Evolutionary conservation across 1,139 yeast species (phyloP), one percentile per base, ranked within the genome.

Genomic region (Hansenula sp.): DNA sequence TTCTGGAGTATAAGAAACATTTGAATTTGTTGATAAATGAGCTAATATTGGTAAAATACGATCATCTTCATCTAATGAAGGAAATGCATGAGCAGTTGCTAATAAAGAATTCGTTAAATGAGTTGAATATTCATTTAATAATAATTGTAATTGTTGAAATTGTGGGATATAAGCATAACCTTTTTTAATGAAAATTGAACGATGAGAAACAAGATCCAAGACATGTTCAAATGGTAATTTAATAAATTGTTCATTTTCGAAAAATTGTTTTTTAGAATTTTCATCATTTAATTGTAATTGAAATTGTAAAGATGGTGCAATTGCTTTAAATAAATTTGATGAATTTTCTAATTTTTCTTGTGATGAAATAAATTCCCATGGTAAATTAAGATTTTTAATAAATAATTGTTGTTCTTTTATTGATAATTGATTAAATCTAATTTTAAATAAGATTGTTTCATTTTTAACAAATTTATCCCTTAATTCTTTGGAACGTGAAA

Each of bases 61-160:
- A 58, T 89, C 95, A 57, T 90, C 97, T 64, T 92, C 97, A 55
- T 89, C 96, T 41, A 92, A 67, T 17, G 94, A 71, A 3, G 97
- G 95, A 40, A 90, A 66, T 20, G 85, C 75, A 52, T 84, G 85
- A 53, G 88, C 83, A 0, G 97, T 87, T 43, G 71, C 67, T 19
- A 80, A 63, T 45, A 92, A 68, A 29, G 79, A 77, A 10, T 65
- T 60, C 5, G 62, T 60, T 38, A 94, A 69, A 40, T 67, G 66
- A 14, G 69, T 71, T 38, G 77, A 68, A 57, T 82, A 90, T 59
- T 88, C 96, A 32, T 67, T 69, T 0, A 82, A 69, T 34, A 92
- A 66, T 40, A 87, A 64, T 42, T 79, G 79, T 47, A 84, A 66
- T 60, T 89, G 97, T 57, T 84, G 77, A 40, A 85, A 77, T 34